Evolutionary conservation across 768 basidiomycete species (phyloP), one percentile per base, ranked within the genome.

Genomic region (Mycena alexandri): DNA sequence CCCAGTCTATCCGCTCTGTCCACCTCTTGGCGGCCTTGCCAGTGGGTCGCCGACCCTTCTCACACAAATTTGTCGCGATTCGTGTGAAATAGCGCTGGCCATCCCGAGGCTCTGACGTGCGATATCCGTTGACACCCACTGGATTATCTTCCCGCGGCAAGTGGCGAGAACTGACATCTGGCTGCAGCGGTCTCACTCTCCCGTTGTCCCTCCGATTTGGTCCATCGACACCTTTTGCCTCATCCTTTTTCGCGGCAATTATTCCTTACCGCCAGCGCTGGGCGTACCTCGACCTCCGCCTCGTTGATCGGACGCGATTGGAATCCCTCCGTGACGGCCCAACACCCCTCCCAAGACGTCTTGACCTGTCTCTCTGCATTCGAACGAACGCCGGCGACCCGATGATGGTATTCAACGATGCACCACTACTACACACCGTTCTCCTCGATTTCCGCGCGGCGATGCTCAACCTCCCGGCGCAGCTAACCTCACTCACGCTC

Each of bases 21-120:
- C 47, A 48, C 48, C 50, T 1, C 38, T 44, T 1, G 14, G 12
- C 7, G 60, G 60, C 5, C 13, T 41, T 19, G n/a, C n/a, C n/a
- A n/a, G n/a, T n/a, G 9, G 16, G 7, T 54, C 61, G 5, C 61
- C 61, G 0, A 38, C 25, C 19, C 3, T 41, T 2, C 19, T 61
- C 22, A 29, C 22, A 0, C 60, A 61, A 8, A 46, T 53, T n/a
- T 62, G 61, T 24, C 61, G 42, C 16, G 7, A 3, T 25, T 62
- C 42, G 61, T 24, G 42, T 3, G 42, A 44, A 34, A 62, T 62
- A 19, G 52, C 52, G 8, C 48, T 43, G 3, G 16, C 25, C 17
- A 62, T 25, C 2, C 48, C 48, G 7, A 5, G 7, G 4, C 60
- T 61, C 5, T 61, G 60, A 48, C 24, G 38, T 13, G 36, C 46